These are phyloP conservation scores for Beauveria scarabaeidicola DNA, from an alignment of 2,329 filamentous ascomycete genomes.

Conservation along the genomic window DNA sequence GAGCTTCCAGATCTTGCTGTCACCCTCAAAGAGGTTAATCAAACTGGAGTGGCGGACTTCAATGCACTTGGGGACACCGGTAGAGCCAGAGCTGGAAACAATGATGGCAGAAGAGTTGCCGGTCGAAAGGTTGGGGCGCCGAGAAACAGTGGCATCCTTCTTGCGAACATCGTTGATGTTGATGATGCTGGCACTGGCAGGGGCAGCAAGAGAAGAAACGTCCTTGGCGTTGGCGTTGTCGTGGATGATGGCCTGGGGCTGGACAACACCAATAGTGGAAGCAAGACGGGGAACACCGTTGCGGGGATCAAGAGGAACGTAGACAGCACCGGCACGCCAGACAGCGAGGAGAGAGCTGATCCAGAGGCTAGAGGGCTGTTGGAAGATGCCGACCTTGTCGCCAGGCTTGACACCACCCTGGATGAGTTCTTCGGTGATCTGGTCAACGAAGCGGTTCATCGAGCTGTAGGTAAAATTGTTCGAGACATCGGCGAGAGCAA, in stretches of 20 bases:
- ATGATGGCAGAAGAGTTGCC: constrained; percentile 18
- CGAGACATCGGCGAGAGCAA: neutral
- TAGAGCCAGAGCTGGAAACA: constrained; percentile 26
- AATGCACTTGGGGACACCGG: constrained; percentile 34
- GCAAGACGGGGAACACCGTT: constrained; percentile 7
- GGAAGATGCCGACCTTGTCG: constrained; percentile 15
- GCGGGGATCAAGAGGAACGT: constrained; percentile 32
- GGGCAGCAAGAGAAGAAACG: constrained; percentile 6
- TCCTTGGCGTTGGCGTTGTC: constrained; percentile 10
- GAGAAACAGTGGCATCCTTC: neutral
- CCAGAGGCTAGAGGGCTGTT: constrained; percentile 25
- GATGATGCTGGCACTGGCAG: constrained; percentile 4
- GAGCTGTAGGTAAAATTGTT: constrained; percentile 4
- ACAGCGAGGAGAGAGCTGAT: constrained; percentile 33
- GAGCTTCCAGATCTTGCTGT: constrained; percentile 13
- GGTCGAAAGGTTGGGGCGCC: constrained; percentile 9
- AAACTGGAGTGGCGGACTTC: constrained; percentile 23
- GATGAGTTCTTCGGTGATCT: constrained; percentile 4
- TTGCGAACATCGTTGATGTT: constrained; percentile 1
- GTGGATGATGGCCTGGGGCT: constrained; percentile 20
- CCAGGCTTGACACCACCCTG: constrained; percentile 14
- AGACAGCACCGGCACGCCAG: constrained; percentile 27
- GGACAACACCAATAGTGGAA: constrained; percentile 15
- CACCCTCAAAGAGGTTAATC: constrained; percentile 21
- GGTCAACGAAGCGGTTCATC: constrained; percentile 8